Base-by-base conservation (phyloP, 2,329 filamentous ascomycete genomes). In the Podosphaera xanthii region DNA sequence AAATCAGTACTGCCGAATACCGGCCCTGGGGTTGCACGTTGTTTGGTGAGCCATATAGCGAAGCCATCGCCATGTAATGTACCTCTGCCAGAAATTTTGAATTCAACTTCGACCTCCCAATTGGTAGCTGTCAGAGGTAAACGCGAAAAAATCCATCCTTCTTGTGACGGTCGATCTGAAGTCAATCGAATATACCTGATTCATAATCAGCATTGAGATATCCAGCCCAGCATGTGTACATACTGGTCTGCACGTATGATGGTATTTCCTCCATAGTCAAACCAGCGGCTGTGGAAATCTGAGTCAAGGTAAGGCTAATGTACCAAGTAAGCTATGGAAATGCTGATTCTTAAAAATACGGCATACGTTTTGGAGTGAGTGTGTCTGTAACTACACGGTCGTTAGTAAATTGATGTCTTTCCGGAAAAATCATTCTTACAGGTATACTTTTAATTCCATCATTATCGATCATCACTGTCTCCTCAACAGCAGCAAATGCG, bases 271-370 rank as follows among this genome's bases (percentile, higher is more conserved):
- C 92, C 92, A 79, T 94, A 98, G 75, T 98, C 92, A 74, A 91
- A 98, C 91, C 92, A 98, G 70, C 92, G 84, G 75, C 87, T 95
- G 75, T 94, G 86, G 84, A 97, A 90, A 72, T 97, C 92, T 62
- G 89, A 92, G 74, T 98, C 92, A 67, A 98, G 82, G 73, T 96
- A 98, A 62, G 92, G 92, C 86, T 96, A 69, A 22, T 61, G 36
- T 60, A 44, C 40, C 7, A 40, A 40, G 60, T 65, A 52, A 65
- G 64, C 48, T 36, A 48, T 48, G 59, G 42, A 46, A 46, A 46
- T 10, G 42, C 22, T 46, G 42, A 46, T 12, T 10, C 22, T 46
- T 30, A 6, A 22, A 38, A 57, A 14, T 33, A 46, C 38, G 38
- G 65, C 83, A 72, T 74, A 90, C 86, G 77, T 85, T 79, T 70